Evolutionary conservation across 192 early-diverging fungal species (phyloP).

Genomic region (Coemansia sp.): DNA sequence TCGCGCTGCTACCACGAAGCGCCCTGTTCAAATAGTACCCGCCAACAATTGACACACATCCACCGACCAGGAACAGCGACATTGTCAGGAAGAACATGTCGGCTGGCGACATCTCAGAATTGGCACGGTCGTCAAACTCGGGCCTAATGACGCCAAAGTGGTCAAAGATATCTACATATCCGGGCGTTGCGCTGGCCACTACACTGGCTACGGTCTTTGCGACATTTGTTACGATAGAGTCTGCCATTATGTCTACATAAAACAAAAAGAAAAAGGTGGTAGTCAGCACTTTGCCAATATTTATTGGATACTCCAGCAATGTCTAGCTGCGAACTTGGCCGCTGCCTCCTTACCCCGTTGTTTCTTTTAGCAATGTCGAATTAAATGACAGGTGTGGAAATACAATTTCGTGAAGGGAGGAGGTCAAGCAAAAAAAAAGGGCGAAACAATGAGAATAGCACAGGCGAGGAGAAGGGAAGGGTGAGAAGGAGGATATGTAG

Average conservation of each 20-base stretch:
- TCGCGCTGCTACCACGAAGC: slow-evolving; percentile 39
- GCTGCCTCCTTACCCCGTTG: not conserved
- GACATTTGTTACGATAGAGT: slow-evolving; percentile 37
- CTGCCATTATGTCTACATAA: slow-evolving; percentile 35
- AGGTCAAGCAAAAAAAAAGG: not conserved
- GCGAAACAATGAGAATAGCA: not conserved
- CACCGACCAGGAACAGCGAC: slow-evolving; percentile 57
- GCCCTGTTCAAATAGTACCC: slow-evolving; percentile 58
- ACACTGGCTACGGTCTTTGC: slow-evolving; percentile 41
- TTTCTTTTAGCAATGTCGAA: slow-evolving; percentile 7
- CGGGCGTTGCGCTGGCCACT: slow-evolving; percentile 29
- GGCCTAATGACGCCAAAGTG: slow-evolving; percentile 54
- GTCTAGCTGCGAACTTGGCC: not conserved
- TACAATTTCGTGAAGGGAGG: not conserved
- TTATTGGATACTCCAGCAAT: not conserved
- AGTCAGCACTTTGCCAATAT: not conserved
- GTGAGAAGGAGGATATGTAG: not conserved
- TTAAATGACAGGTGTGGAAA: not conserved
- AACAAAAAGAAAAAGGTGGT: not conserved
- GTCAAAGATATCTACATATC: slow-evolving; percentile 46
- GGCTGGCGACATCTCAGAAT: slow-evolving; percentile 58
- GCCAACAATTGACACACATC: slow-evolving; percentile 56
- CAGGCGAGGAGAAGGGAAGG: not conserved
- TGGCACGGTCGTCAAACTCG: slow-evolving; percentile 52
- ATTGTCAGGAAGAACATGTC: slow-evolving; percentile 59